Conservation (phyloP, 2,329 filamentous ascomycete species). For the Penicillium decumbens region DNA sequence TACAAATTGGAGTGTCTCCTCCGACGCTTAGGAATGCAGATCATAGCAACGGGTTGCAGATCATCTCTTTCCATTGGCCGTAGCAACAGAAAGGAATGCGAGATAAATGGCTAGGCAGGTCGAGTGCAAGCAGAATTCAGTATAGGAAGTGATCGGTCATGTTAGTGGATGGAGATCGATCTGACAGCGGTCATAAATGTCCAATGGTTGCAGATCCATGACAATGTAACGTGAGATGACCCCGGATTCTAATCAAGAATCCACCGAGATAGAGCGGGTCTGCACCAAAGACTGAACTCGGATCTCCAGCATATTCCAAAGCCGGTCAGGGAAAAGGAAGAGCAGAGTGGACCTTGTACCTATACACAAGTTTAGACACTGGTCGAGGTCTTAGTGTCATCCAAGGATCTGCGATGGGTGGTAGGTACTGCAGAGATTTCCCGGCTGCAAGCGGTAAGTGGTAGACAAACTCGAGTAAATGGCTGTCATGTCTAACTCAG, state of each 20-base stretch:
- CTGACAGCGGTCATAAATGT: background rate
- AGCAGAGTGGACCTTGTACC: background rate
- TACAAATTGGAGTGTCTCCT: constrained; percentile 5
- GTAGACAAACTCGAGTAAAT: background rate
- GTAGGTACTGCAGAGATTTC: constrained; percentile 9
- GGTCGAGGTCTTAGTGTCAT: constrained; percentile 17
- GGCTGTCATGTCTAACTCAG: background rate
- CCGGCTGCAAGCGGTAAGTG: constrained; percentile 15
- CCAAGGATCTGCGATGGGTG: constrained; percentile 6
- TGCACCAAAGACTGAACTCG: background rate
- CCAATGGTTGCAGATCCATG: constrained; percentile 9
- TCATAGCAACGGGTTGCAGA: background rate
- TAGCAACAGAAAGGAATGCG: constrained; percentile 6
- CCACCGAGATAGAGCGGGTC: background rate
- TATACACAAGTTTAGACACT: background rate
- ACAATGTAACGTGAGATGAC: constrained; percentile 5
- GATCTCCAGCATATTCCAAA: background rate
- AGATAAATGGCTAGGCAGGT: background rate
- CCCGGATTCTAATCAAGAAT: background rate
- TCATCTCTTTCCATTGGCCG: background rate
- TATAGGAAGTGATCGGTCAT: background rate
- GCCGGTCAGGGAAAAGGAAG: background rate
- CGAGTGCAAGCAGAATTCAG: background rate
- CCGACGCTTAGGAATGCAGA: constrained; percentile 9
- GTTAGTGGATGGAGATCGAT: background rate